Percentiles rank a stretch among this genome's conserved stretches.
phyloP scores from a whole-genome alignment of 176 grass and related monocot species.

The Aegilops speltoides region DNA sequence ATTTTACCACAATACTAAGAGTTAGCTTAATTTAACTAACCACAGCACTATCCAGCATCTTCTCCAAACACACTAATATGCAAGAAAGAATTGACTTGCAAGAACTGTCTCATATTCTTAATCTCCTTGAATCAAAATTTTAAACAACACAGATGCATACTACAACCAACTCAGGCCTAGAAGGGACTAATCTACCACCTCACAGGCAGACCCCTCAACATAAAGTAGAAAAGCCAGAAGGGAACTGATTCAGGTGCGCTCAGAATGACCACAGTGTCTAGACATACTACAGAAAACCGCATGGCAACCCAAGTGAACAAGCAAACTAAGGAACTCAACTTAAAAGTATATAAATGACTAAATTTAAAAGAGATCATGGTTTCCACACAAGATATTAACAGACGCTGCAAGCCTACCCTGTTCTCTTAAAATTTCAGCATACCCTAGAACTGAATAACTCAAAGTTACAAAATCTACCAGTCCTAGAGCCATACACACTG shows the following conservation, averaged over 20 bases:
- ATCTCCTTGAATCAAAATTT: background rate
- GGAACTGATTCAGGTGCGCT: too few species aligned
- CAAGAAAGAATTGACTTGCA: background rate
- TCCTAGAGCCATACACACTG: background rate
- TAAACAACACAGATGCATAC: background rate
- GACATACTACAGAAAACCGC: background rate
- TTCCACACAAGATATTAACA: background rate
- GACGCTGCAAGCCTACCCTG: background rate
- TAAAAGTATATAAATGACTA: background rate
- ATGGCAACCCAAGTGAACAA: background rate
- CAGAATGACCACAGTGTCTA: background rate
- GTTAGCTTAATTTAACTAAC: background rate
- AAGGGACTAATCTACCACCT: too few species aligned
- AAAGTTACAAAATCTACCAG: background rate
- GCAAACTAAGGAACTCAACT: background rate
- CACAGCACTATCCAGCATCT: background rate
- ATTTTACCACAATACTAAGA: background rate
- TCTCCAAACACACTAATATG: background rate
- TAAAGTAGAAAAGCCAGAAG: too few species aligned
- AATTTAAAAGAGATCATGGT: background rate
- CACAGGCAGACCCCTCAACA: too few species aligned
- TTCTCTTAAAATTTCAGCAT: background rate
- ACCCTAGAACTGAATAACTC: background rate
- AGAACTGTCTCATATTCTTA: background rate
- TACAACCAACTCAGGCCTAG: too few species aligned